phyloP scores from a whole-genome alignment of 768 basidiomycete genomes.

The Suillus ampliporus region DNA sequence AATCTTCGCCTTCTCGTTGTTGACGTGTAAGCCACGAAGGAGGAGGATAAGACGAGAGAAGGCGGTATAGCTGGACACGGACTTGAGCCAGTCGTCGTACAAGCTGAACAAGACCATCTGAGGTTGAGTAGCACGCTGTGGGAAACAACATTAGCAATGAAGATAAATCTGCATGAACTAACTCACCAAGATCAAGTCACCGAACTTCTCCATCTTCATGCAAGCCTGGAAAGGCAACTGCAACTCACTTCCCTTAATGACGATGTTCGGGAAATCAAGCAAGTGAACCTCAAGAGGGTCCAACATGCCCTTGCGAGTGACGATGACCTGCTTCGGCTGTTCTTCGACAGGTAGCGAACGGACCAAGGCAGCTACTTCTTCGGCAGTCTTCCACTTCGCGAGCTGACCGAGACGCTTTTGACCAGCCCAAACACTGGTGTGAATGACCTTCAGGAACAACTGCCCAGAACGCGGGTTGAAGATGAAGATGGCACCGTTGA shows the following conservation, averaged over 20 bases:
- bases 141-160: constrained; percentile 10
- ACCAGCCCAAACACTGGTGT: constrained; percentile 99
- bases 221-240: constrained; percentile 99
- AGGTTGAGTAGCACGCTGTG: constrained; percentile 91
- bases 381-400: constrained; percentile 99
- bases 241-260: constrained; percentile 98
- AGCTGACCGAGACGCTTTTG: constrained; percentile 99
- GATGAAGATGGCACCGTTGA: constrained; percentile 98
- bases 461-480: constrained; percentile 99
- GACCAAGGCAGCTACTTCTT: constrained; percentile 98
- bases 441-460: constrained; percentile 98
- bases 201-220: constrained; percentile 99
- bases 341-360: constrained; percentile 99
- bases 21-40: constrained; percentile 96
- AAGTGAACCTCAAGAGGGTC: constrained; percentile 97
- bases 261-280: constrained; percentile 99
- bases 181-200: constrained; percentile 88
- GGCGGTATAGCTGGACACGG: constrained; percentile 97
- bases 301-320: constrained; percentile 99
- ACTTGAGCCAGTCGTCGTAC: constrained; percentile 99
- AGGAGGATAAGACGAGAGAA: constrained; percentile 98
- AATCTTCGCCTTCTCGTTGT: constrained; percentile 99
- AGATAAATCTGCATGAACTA: not conserved
- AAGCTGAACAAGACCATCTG: constrained; percentile 99
- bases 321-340: constrained; percentile 99